A percentile compares a stretch with the other conserved stretches of the same genome.
Evolutionary conservation across 495 filamentous ascomycete genomes (phyloP).

Genomic region (Tuber borchii): DNA sequence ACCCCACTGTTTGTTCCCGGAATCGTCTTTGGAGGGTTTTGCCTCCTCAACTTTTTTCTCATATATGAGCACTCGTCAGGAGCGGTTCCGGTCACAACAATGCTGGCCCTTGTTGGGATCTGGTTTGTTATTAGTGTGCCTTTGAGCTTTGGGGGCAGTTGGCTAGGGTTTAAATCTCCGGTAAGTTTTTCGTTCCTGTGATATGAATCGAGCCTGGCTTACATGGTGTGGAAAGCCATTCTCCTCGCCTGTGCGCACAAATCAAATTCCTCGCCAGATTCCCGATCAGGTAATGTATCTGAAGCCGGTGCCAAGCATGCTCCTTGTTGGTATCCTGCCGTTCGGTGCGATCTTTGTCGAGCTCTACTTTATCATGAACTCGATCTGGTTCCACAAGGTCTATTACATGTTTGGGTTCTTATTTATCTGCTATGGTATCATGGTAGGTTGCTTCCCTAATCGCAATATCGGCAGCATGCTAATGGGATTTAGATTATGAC

Average conservation of each 20-base stretch:
- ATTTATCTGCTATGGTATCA: constrained; percentile 93
- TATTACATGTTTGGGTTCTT: constrained; percentile 99
- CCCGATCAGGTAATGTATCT: constrained; percentile 75
- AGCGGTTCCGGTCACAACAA: constrained; percentile 91
- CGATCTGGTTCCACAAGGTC: constrained; percentile 93
- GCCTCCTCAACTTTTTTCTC: constrained; percentile 90
- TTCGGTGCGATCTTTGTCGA: constrained; percentile 97
- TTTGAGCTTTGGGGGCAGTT: constrained; percentile 80
- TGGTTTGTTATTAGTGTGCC: constrained; percentile 97
- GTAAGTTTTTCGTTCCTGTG: constrained; percentile 39
- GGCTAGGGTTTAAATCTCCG: constrained; percentile 74
- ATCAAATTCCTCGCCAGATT: constrained; percentile 96
- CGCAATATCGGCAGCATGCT: constrained; percentile 2
- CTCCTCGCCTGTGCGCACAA: constrained; percentile 79
- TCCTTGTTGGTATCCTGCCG: constrained; percentile 82
- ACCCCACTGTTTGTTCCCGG: constrained; percentile 81
- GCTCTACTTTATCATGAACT: constrained; percentile 96
- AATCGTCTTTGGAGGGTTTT: constrained; percentile 81
- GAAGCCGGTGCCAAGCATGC: constrained; percentile 74
- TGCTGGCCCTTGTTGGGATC: constrained; percentile 84
- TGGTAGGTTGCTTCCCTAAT: constrained; percentile 46
- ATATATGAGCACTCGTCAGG: constrained; percentile 86
- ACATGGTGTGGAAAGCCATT: constrained; percentile 46
- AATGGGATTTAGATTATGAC: constrained; percentile 60
- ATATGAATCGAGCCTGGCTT: constrained; percentile 39